Conservation (phyloP, 2,329 filamentous ascomycete genomes). For the Calonectria pteridis region DNA sequence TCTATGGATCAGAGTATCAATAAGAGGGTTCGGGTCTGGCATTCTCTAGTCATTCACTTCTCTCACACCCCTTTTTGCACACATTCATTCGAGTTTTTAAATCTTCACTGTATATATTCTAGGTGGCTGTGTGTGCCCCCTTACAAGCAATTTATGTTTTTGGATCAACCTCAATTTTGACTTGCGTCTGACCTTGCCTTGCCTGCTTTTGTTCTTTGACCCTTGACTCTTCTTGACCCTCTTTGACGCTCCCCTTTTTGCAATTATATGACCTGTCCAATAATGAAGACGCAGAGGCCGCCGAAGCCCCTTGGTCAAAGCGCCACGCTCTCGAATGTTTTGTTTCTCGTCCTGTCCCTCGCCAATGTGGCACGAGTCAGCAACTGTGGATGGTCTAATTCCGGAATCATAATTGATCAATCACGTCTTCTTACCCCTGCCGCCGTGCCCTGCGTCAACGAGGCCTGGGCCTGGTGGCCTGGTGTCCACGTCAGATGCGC, state of each 20-base stretch:
- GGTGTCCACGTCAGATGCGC: slow-evolving; percentile 37
- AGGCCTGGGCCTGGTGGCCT: not conserved
- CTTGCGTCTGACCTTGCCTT: not conserved
- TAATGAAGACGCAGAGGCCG: not conserved
- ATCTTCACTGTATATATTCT: slow-evolving; percentile 47
- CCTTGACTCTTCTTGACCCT: not conserved
- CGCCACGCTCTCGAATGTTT: not conserved
- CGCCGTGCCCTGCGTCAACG: not conserved
- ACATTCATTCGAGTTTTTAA: slow-evolving; percentile 29
- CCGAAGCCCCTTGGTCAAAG: not conserved
- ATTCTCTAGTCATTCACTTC: slow-evolving; percentile 43
- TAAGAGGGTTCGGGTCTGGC: slow-evolving; percentile 45
- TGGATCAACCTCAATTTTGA: slow-evolving; percentile 9
- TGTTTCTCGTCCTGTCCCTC: not conserved
- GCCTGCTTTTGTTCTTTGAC: not conserved
- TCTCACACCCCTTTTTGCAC: slow-evolving; percentile 43
- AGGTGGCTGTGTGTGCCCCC: slow-evolving; percentile 21
- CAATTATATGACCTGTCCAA: not conserved
- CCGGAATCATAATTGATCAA: not conserved
- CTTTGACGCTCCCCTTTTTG: not conserved
- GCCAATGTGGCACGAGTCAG: not conserved
- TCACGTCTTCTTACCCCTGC: not conserved
- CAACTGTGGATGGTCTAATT: not conserved
- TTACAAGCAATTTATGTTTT: slow-evolving; percentile 28
- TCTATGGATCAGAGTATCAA: slow-evolving; percentile 31